phyloP scores from a whole-genome alignment of 2,329 filamentous ascomycete genomes.

The Scedosporium apiospermum region DNA sequence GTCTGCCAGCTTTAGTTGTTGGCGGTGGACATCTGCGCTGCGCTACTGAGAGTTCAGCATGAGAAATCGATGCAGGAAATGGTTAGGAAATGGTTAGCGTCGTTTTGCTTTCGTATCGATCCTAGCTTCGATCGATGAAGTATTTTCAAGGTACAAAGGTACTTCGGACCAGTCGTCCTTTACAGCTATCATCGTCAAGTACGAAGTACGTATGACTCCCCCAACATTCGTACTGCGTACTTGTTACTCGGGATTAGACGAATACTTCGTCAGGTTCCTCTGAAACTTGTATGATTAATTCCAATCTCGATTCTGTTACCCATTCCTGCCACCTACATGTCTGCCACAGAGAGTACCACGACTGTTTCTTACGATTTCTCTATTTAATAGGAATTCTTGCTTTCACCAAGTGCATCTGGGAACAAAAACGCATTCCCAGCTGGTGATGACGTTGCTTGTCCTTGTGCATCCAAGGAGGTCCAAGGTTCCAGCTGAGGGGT shows the following conservation, averaged over 20 bases:
- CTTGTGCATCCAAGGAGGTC: background rate
- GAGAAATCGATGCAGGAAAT: too few relatives aligned
- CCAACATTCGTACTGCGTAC: background rate
- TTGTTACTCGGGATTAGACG: too few relatives aligned
- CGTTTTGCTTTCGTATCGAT: too few relatives aligned
- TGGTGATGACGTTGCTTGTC: background rate
- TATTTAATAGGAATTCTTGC: background rate
- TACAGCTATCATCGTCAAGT: background rate
- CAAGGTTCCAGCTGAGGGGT: background rate
- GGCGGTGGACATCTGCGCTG: background rate
- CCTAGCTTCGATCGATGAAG: too few relatives aligned
- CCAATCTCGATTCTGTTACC: background rate
- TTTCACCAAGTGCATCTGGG: background rate
- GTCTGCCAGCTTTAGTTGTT: background rate
- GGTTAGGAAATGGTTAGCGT: too few relatives aligned
- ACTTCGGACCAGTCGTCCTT: too few relatives aligned
- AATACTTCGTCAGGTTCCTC: background rate
- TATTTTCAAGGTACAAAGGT: too few relatives aligned
- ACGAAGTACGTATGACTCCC: background rate
- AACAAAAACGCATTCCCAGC: background rate
- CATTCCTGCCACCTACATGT: background rate
- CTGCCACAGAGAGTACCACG: background rate
- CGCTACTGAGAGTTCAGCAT: too few relatives aligned
- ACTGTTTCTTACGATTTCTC: background rate
- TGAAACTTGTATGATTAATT: background rate